Evolutionary conservation across 805 yeast species (phyloP), one percentile per base, ranked within the genome.

Genomic region (Candida montana): DNA sequence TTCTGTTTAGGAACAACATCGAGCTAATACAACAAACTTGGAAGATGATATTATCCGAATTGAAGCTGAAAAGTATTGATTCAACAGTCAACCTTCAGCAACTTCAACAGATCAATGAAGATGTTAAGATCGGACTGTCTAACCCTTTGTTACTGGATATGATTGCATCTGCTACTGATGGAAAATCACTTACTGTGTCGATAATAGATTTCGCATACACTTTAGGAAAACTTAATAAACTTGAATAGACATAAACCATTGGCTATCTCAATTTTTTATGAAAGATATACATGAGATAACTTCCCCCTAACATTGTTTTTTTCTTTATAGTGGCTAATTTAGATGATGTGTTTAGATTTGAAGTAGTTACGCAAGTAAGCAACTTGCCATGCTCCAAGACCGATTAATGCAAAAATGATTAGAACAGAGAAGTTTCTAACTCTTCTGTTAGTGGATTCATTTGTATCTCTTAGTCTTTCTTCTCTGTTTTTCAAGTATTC

Each of bases 361-460:
- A 93, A 93, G 72, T 86, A 93, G 63, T 85, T 83, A 69, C 96
- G 83, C 68, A 93, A 75, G 68, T 93, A 93, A 54, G 79, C 77
- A 52, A 93, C 74, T 73, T 93, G 98, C 95, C 97, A 91, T 30
- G 74, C 80, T 37, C 97, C 96, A 54, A 93, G 77, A 20, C 79
- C 77, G 39, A 88, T 59, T 61, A 93, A 75, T 29, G 88, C 72
- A 31, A 82, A 24, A 44, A 89, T 72, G 46, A 88, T 77, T 35
- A 80, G 57, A 26, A 85, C 54, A 13, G 95, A 86, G 63, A 93
- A 93, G 68, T 82, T 80, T 68, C 88, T 82, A 45, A 91, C 96
- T 62, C 99, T 81, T 53, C 83, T 74, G 68, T 93, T 93, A 39
- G 99, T 93, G 33, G 95, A 82, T 71, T 93, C 99, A 66, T 93